Percentiles rank a stretch among this genome's conserved stretches.
Conservation (phyloP, 2,329 filamentous ascomycete species). For the Zymoseptoria brevis region DNA sequence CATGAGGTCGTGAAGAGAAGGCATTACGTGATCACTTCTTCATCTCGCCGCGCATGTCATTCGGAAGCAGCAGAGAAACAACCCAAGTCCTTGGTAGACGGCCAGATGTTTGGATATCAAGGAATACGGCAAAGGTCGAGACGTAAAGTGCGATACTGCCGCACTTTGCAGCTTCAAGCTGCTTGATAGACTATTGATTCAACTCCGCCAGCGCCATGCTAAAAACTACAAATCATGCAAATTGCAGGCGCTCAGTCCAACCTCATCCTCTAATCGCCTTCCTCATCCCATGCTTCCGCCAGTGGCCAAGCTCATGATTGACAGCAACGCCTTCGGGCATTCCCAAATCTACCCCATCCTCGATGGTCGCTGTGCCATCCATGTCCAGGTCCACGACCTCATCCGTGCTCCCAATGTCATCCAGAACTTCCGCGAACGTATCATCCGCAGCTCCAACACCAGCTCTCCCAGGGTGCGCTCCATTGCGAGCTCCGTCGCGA, state of each 20-base stretch:
- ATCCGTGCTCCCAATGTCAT: conserved; percentile 32
- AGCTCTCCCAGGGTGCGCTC: conserved; percentile 12
- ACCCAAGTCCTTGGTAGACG: neutral
- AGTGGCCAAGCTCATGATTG: conserved; percentile 54
- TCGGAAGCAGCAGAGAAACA: too few species aligned
- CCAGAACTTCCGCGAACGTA: conserved; percentile 44
- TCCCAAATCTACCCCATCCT: conserved; percentile 24
- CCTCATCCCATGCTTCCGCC: conserved; percentile 37
- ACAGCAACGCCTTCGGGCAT: conserved; percentile 40
- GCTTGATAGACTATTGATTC: neutral
- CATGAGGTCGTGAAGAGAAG: conserved; percentile 3
- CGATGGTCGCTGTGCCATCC: conserved; percentile 20
- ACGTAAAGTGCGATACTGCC: neutral
- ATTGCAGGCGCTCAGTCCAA: neutral
- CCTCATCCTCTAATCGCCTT: conserved; percentile 10
- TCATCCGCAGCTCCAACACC: conserved; percentile 34
- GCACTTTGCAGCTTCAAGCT: neutral
- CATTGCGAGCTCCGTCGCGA: conserved; percentile 19
- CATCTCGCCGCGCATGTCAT: neutral
- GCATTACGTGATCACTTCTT: neutral
- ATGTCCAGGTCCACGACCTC: conserved; percentile 29
- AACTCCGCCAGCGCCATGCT: conserved; percentile 31
- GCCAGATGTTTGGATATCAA: neutral
- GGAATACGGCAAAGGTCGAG: neutral
- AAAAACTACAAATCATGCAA: conserved; percentile 3